phyloP scores from a whole-genome alignment of 2,329 filamentous ascomycete species.

The Achaetomium macrosporum region DNA sequence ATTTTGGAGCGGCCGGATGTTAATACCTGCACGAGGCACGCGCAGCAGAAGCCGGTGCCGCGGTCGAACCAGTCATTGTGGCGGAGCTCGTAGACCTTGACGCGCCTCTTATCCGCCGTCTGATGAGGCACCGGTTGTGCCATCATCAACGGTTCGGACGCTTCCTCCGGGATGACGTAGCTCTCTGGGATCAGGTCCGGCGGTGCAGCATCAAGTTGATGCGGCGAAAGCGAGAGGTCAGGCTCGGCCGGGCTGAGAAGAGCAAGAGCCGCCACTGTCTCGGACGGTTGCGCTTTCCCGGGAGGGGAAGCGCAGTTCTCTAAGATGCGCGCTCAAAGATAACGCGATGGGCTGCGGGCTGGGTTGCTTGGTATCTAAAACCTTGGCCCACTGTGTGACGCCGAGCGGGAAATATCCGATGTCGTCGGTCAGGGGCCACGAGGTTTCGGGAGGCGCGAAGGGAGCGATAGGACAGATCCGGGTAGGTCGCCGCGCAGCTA shows the following conservation, averaged over 20 bases:
- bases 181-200: conserved; percentile 46
- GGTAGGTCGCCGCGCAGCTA: neutral
- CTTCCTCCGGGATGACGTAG: conserved; percentile 46
- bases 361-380: neutral
- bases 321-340: neutral
- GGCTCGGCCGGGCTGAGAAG: conserved; percentile 48
- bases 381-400: conserved; percentile 13
- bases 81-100: conserved; percentile 98
- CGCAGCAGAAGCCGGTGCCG: conserved; percentile 91
- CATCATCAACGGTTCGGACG: conserved; percentile 61
- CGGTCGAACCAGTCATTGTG: conserved; percentile 99
- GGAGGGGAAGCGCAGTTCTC: conserved; percentile 32
- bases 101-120: conserved; percentile 65
- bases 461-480: neutral
- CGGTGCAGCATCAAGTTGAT: conserved; percentile 52
- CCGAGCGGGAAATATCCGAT: conserved; percentile 15
- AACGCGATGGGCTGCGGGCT: neutral
- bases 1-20: no score
- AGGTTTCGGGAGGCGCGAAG: conserved; percentile 7
- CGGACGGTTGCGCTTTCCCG: conserved; percentile 30
- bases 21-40: conserved; percentile 63
- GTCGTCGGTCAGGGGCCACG: conserved; percentile 5
- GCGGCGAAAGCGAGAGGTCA: conserved; percentile 51
- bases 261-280: conserved; percentile 51
- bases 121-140: conserved; percentile 66